Conservation (phyloP, 495 filamentous ascomycete species). For the Aspergillus indologenus region DNA sequence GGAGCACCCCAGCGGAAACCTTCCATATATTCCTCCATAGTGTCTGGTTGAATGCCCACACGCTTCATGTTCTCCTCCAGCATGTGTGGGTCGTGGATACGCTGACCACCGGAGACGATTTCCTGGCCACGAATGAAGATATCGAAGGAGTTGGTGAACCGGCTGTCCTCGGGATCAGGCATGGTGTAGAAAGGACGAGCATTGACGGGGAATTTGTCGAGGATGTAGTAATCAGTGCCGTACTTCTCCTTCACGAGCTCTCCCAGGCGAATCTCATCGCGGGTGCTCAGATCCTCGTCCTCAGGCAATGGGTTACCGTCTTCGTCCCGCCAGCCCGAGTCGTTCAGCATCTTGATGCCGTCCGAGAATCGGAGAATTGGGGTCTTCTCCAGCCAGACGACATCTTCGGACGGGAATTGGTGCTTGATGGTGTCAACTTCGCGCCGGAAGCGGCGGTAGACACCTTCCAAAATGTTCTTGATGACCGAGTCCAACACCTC, state of each 20-base stretch:
- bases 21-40: conserved; percentile 84
- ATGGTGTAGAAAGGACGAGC: conserved; percentile 94
- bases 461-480: conserved; percentile 74
- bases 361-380: conserved; percentile 78
- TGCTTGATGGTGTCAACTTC: conserved; percentile 66
- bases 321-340: conserved; percentile 75
- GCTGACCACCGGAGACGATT: conserved; percentile 86
- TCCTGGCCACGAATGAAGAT: conserved; percentile 94
- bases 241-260: conserved; percentile 81
- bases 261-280: conserved; percentile 85
- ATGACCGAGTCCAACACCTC: conserved; percentile 72
- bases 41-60: conserved; percentile 67
- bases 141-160: conserved; percentile 87
- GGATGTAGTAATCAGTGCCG: conserved; percentile 86
- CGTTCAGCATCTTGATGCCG: conserved; percentile 74
- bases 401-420: conserved; percentile 63
- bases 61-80: conserved; percentile 75
- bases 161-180: conserved; percentile 70
- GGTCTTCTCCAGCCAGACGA: conserved; percentile 79
- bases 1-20: conserved; percentile 86
- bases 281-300: conserved; percentile 75
- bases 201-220: conserved; percentile 86
- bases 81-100: conserved; percentile 76
- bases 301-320: conserved; percentile 65
- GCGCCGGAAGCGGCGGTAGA: conserved; percentile 61